phyloP scores from a whole-genome alignment of 73 alveolate species.

The Diophrys sp. region DNA sequence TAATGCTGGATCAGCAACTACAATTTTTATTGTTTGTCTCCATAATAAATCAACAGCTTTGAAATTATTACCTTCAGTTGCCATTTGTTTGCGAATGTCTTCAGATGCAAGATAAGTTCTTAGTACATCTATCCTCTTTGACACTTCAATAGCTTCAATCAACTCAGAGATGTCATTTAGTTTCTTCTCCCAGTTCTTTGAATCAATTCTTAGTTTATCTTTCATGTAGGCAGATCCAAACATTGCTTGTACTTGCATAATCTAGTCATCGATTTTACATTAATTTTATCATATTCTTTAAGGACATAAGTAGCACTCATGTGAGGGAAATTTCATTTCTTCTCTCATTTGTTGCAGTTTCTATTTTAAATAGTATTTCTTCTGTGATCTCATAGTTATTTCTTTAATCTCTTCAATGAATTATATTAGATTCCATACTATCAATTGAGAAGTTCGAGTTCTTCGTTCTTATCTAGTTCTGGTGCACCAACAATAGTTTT shows the following conservation, averaged over 20 bases:
- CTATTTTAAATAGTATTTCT: conserved; percentile 69
- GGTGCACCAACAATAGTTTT: too few relatives aligned
- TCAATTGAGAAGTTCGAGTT: too few relatives aligned
- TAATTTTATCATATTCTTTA: conserved; percentile 76
- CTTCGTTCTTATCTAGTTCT: too few relatives aligned
- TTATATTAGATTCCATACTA: too few relatives aligned
- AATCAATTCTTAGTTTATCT: conserved; percentile 59
- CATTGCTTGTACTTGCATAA: too few relatives aligned
- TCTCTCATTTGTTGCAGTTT: conserved; percentile 75
- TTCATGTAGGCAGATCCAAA: too few relatives aligned
- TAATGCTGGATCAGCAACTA: conserved; percentile 63
- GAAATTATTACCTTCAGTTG: conserved; percentile 83
- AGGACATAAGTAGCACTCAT: conserved; percentile 75
- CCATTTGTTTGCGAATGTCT: conserved; percentile 95
- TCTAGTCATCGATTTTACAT: conserved; percentile 75
- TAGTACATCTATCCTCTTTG: too few relatives aligned
- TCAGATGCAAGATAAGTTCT: conserved; percentile 99
- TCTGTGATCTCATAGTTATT: conserved; percentile 78
- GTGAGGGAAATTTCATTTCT: conserved; percentile 65
- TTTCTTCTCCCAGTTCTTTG: conserved; percentile 49
- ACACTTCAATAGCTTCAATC: conserved; percentile 89
- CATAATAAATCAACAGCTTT: conserved; percentile 91
- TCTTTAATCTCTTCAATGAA: conserved; percentile 90
- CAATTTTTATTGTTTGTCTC: conserved; percentile 84
- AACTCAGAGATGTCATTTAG: conserved; percentile 68